Conservation (phyloP, 306 rosid genomes). For the Vigna reflexopilosa region DNA sequence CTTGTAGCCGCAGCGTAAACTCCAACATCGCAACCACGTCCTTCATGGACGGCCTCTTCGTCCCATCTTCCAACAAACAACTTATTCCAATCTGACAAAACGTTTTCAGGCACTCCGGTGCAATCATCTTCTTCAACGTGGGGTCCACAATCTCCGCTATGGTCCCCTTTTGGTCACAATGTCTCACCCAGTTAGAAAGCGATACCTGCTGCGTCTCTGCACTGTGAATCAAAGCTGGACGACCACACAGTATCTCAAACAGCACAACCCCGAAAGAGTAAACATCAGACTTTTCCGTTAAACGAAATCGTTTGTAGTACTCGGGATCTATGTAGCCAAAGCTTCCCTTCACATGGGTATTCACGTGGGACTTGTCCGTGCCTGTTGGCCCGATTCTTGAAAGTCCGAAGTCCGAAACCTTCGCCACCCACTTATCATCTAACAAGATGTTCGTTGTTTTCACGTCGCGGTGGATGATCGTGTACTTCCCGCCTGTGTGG, state of each 20-base stretch:
- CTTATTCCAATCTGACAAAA: constrained; percentile 48
- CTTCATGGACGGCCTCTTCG: constrained; percentile 60
- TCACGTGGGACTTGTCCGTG: constrained; percentile 39
- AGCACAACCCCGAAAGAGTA: constrained; percentile 71
- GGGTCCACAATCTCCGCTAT: constrained; percentile 56
- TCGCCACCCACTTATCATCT: no score
- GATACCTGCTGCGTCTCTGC: constrained; percentile 38
- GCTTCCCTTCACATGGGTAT: constrained; percentile 25
- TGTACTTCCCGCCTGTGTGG: no score
- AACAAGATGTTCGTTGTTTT: no score
- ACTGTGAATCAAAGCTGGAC: constrained; percentile 42
- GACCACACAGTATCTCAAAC: constrained; percentile 57
- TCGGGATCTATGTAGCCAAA: background rate
- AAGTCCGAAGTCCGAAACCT: no score
- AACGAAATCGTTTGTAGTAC: background rate
- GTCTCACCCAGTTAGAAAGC: constrained; percentile 55
- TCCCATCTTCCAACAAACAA: constrained; percentile 62
- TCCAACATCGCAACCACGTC: constrained; percentile 63
- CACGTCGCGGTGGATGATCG: no score
- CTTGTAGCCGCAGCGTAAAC: constrained; percentile 60
- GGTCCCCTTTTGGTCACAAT: constrained; percentile 25
- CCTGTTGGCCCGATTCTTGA: constrained; percentile 43
- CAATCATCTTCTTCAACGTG: constrained; percentile 41
- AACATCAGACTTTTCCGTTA: constrained; percentile 54
- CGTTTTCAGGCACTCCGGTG: constrained; percentile 41